phyloP scores from a whole-genome alignment of 805 yeast genomes.

The Metschnikowia drakensbergensis region DNA sequence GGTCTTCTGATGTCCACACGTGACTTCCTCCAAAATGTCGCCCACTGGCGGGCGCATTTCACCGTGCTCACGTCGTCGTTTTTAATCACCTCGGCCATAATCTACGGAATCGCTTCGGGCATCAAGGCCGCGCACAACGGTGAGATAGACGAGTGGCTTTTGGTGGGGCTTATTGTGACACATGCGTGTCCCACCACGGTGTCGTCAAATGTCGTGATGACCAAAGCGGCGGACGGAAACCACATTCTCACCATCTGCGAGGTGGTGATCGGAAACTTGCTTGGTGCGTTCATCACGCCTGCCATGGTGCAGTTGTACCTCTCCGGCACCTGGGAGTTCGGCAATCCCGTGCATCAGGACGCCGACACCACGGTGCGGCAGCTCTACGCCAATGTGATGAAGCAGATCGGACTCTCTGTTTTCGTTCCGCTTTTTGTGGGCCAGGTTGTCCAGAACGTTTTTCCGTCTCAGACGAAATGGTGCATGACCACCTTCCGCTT shows the following conservation, averaged over 20 bases:
- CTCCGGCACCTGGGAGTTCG: constrained; percentile 62
- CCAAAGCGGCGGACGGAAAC: constrained; percentile 80
- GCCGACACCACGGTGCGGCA: constrained; percentile 41
- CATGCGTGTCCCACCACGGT: constrained; percentile 91
- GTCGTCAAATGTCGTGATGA: constrained; percentile 89
- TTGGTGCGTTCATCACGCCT: constrained; percentile 88
- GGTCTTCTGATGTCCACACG: constrained; percentile 74
- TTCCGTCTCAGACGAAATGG: constrained; percentile 64
- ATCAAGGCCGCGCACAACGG: constrained; percentile 53
- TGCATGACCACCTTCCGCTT: constrained; percentile 53
- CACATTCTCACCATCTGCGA: constrained; percentile 75
- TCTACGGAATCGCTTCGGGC: constrained; percentile 70
- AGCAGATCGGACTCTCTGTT: constrained; percentile 79
- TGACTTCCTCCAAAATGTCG: constrained; percentile 56
- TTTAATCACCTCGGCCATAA: constrained; percentile 63
- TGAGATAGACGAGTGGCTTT: constrained; percentile 68
- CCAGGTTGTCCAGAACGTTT: constrained; percentile 68
- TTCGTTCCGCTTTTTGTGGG: constrained; percentile 89
- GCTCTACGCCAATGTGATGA: constrained; percentile 75
- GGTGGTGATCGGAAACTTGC: constrained; percentile 76
- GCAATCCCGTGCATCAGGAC: constrained; percentile 63
- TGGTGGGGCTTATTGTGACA: constrained; percentile 78
- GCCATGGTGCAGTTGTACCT: constrained; percentile 72
- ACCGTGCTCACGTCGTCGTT: constrained; percentile 67
- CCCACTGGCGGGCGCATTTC: constrained; percentile 80